Percentiles rank a stretch among this genome's conserved stretches.
Conservation (phyloP, 768 basidiomycete species). For the Boletus sensibilis region DNA sequence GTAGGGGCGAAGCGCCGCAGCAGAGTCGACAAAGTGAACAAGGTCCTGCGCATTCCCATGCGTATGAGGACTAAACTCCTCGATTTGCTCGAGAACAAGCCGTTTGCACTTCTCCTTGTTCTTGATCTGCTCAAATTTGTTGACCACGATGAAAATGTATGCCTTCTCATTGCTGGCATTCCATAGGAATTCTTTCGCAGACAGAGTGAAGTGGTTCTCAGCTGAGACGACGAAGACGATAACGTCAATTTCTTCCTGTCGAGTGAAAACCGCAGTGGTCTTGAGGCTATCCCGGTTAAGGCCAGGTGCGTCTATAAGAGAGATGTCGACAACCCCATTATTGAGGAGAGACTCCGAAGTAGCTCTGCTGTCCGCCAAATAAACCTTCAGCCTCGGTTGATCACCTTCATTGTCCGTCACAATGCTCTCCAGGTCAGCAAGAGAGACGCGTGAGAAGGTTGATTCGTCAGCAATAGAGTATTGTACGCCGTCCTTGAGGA, state of each 20-base stretch:
- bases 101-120: slow-evolving; percentile 93
- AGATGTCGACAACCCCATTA: slow-evolving; percentile 96
- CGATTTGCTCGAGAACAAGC: slow-evolving; percentile 90
- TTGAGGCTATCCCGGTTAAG: slow-evolving; percentile 93
- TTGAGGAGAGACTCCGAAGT: slow-evolving; percentile 83
- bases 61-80: slow-evolving; percentile 86
- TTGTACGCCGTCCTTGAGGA: slow-evolving; percentile 62
- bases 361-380: slow-evolving; percentile 77
- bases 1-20: slow-evolving; percentile 64
- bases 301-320: slow-evolving; percentile 97
- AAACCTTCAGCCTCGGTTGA: slow-evolving; percentile 76
- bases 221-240: slow-evolving; percentile 97
- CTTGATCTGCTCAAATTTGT: slow-evolving; percentile 94
- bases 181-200: slow-evolving; percentile 90
- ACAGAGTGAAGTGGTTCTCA: slow-evolving; percentile 97
- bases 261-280: slow-evolving; percentile 92
- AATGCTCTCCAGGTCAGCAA: slow-evolving; percentile 75
- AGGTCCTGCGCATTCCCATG: slow-evolving; percentile 89
- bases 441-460: slow-evolving; percentile 68
- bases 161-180: slow-evolving; percentile 96
- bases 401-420: slow-evolving; percentile 60
- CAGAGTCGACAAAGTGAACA: slow-evolving; percentile 97
- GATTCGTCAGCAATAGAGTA: slow-evolving; percentile 73
- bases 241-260: slow-evolving; percentile 98
- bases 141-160: slow-evolving; percentile 97